Evolutionary conservation across 2,329 filamentous ascomycete genomes (phyloP), one percentile per base, ranked within the genome.

Genomic region (Microdochium trichocladiopsis): DNA sequence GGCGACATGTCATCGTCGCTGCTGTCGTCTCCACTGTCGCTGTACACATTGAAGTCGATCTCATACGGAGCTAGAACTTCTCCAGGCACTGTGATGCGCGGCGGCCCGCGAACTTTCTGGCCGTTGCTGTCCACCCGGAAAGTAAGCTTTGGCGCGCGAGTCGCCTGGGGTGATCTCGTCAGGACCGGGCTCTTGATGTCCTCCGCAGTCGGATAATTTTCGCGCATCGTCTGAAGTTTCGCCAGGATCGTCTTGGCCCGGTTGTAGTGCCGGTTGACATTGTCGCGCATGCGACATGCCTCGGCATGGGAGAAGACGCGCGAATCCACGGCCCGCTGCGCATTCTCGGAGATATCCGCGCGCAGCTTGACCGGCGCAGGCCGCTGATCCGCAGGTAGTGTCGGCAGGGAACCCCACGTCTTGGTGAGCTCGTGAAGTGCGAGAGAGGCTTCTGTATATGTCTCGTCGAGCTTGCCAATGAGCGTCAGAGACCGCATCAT

Each of bases 31-130:
- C 72, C 78, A 14, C 75, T 74, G 22, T 77, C 78, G 48, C 71
- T 79, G 53, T 76, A 81, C 1, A 75, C 72, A 50, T 84, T 80
- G 62, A 83, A 84, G 53, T 84, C 80, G 23, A 85, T 67, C 52
- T 86, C 83, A 60, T 84, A 85, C 0, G 83, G 83, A 1, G 83
- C 82, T 48, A 86, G 71, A 9, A 86, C 83, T 62, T 86, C 82
- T 47, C 83, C 83, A 1, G 83, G 83, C 11, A 86, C 81, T 2
- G 82, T 86, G 47, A 86, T 84, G 43, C 79, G 73, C 5, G 82
- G 80, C 14, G 69, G 76, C 18, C 73, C 71, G 28, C 71, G 73
- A 28, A 72, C 66, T 60, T 71, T 78, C 51, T 77, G 72, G 4
- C 70, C 74, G 33, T 72, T 72, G 49, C 69, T 70, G 25, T 72